phyloP scores from a whole-genome alignment of 2,329 filamentous ascomycete genomes.

The Aspergillus fumigatus region DNA sequence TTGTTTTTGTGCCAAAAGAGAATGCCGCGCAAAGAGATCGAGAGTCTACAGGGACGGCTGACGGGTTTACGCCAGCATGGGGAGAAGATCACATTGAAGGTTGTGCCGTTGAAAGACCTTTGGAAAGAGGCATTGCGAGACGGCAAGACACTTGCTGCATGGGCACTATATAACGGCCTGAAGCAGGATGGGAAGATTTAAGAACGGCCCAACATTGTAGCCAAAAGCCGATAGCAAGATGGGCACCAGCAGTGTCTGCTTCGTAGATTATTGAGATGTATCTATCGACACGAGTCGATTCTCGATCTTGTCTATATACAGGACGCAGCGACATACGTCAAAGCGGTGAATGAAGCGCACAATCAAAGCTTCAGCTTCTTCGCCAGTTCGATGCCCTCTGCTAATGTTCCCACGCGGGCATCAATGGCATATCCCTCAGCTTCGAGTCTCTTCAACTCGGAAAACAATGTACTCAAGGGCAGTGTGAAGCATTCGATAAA shows the following conservation, averaged over 20 bases:
- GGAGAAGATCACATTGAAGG: constrained; percentile 56
- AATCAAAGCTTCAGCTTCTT: constrained; percentile 41
- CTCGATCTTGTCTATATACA: neutral
- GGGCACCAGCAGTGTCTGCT: neutral
- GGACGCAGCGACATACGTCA: neutral
- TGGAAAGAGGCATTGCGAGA: constrained; percentile 54
- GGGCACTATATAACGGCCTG: constrained; percentile 53
- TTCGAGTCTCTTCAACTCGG: constrained; percentile 63
- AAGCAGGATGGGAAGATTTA: constrained; percentile 44
- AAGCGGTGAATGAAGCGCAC: neutral
- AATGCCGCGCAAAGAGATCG: constrained; percentile 45
- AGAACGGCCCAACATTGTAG: neutral
- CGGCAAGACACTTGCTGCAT: constrained; percentile 53
- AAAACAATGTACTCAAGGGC: constrained; percentile 60
- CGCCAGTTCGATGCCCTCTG: constrained; percentile 71
- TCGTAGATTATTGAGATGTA: neutral
- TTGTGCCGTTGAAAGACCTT: constrained; percentile 47
- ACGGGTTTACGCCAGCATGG: constrained; percentile 53
- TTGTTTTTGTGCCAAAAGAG: constrained; percentile 53
- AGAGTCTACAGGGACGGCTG: constrained; percentile 48
- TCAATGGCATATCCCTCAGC: constrained; percentile 72
- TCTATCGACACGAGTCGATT: neutral
- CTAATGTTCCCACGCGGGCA: constrained; percentile 70
- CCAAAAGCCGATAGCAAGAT: neutral
- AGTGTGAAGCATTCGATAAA: constrained; percentile 77